Base-by-base conservation (phyloP, 2,329 filamentous ascomycete genomes). In the Nigrospora osmanthi region DNA sequence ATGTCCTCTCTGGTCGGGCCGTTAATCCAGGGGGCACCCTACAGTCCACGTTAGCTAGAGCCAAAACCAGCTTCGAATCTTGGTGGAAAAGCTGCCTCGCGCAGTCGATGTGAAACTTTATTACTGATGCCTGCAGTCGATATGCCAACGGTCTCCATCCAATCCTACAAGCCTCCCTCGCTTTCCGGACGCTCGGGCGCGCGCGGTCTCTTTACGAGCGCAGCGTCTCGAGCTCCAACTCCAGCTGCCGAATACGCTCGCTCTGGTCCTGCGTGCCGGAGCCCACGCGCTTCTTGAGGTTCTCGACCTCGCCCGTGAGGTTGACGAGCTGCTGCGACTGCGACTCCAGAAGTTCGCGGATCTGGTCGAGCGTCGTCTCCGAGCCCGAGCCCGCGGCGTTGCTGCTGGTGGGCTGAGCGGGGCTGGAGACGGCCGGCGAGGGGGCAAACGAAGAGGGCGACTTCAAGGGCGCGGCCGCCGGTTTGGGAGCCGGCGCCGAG, bases 231-330 rank as follows among this genome's bases (percentile, higher is more conserved):
- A 85, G 66, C 63, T 85, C 81, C 42, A 85, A 68, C 66, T 85
- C 81, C 47, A 85, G 61, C 62, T 83, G 80, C 51, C 81, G 69
- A 58, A 85, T 85, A 41, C 80, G 71, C 66, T 85, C 80, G 61
- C 73, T 83, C 71, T 85, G 80, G 58, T 83, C 80, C 55, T 76
- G 72, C 13, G 72, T 70, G 28, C 67, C 66, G n/a, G 62, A 57
- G n/a, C 77, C 78, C 47, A 90, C 74, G 63, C 81, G 85, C 65
- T 80, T 80, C 77, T 94, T 95, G 54, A 96, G 73, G 14, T 78
- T 76, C 59, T 93, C 88, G 13, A 95, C 83, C 64, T 94, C 87
- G 30, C 71, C 66, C 3, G 85, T 78, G 40, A 95, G 68, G 28
- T 74, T 71, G 41, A 74, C 74, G 54, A 94, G 89, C 63, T 89